Evolutionary conservation across 2,329 filamentous ascomycete genomes (phyloP).

Genomic region (Ophiocordyceps camponoti-leonardi): DNA sequence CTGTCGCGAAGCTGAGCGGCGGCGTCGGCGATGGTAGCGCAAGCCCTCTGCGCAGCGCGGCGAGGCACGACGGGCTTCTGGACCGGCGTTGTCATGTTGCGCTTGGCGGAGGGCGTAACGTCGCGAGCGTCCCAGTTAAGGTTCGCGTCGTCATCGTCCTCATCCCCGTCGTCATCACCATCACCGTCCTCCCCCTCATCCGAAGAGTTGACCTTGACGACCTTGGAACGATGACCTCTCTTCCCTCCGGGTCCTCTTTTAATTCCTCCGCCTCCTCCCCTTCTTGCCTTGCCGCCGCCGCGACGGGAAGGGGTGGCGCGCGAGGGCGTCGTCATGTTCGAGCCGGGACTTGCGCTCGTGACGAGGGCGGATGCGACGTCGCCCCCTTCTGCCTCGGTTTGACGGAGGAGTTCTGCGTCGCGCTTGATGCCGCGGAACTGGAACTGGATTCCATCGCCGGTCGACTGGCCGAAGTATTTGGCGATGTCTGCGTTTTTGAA

Average conservation of each 20-base stretch:
- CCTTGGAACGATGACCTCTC: too few relatives aligned
- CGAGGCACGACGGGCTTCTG: constrained; percentile 13
- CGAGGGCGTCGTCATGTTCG: constrained; percentile 12
- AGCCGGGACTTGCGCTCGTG: constrained; percentile 8
- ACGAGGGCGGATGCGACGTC: constrained; percentile 27
- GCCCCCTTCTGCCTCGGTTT: constrained; percentile 24
- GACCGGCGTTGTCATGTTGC: constrained; percentile 19
- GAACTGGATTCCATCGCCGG: constrained; percentile 38
- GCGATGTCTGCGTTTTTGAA: constrained; percentile 34
- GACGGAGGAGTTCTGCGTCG: constrained; percentile 29
- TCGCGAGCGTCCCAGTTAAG: too few relatives aligned
- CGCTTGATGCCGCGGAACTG: constrained; percentile 40
- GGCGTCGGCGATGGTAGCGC: constrained; percentile 15
- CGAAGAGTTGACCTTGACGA: constrained; percentile 8
- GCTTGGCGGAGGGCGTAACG: constrained; percentile 7
- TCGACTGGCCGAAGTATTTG: constrained; percentile 42
- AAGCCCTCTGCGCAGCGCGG: constrained; percentile 14
- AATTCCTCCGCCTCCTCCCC: too few relatives aligned
- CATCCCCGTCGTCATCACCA: constrained; percentile 11
- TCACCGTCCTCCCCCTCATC: constrained; percentile 11
- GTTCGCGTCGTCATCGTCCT: constrained; percentile 11
- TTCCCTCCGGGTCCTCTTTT: too few relatives aligned
- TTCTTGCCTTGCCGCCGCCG: too few relatives aligned
- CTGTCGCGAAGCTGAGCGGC: constrained; percentile 11
- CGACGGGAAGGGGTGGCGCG: constrained; percentile 2